Evolutionary conservation across 139 green algal species (phyloP).

Genomic region (Chlorella sorokiniana): DNA sequence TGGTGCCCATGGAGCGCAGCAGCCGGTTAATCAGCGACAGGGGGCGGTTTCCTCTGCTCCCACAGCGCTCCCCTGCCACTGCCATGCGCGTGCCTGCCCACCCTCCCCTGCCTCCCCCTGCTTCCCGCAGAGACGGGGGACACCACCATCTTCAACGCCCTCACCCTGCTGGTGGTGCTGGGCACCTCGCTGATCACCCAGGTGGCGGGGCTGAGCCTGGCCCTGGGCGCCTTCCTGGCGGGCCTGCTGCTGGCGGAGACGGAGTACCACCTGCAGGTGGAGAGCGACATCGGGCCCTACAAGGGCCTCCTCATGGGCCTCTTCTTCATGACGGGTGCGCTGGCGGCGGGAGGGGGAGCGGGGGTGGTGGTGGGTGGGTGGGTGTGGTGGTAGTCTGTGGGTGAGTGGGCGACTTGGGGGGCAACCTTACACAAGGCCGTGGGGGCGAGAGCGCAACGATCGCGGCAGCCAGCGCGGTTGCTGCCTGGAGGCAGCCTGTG

Average conservation of each 20-base stretch:
- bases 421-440: too few relatives aligned
- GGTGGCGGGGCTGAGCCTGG: constrained; percentile 88
- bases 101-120: background rate
- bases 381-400: background rate
- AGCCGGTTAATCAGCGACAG: too few relatives aligned
- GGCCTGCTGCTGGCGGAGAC: constrained; percentile 98
- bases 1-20: too few relatives aligned
- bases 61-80: background rate
- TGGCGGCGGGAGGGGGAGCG: background rate
- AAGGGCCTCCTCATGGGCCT: constrained; percentile 98
- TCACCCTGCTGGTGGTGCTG: constrained; percentile 77
- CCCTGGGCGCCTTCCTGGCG: constrained; percentile 97
- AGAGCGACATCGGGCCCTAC: constrained; percentile 98
- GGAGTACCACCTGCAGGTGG: constrained; percentile 88
- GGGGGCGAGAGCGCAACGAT: too few relatives aligned
- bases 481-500: too few relatives aligned
- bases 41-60: too few relatives aligned
- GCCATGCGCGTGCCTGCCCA: background rate
- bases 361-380: background rate
- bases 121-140: constrained; percentile 80
- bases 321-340: constrained; percentile 96
- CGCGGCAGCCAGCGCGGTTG: too few relatives aligned
- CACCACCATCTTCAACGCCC: constrained; percentile 93
- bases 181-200: constrained; percentile 84
- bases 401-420: background rate